Base-by-base conservation (phyloP, 768 basidiomycete genomes). In the Leccinum arenicola region DNA sequence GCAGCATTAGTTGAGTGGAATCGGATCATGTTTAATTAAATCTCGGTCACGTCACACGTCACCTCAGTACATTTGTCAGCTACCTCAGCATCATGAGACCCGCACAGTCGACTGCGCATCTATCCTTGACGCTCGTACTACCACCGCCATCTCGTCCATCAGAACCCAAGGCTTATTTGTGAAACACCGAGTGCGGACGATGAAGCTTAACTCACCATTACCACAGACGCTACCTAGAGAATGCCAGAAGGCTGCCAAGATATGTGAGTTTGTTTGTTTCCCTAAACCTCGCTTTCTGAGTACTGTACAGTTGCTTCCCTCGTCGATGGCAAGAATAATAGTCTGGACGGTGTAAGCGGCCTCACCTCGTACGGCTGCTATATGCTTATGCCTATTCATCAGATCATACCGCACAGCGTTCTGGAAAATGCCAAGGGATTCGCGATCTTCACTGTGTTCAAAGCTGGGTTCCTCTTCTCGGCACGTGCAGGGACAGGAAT, bases 361-460 rank as follows among this genome's bases (percentile, higher is more conserved):
- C 29, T 43, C 29, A 51, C 12, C 17, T 50, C 50, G 29, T 29
- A 49, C 21, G 1, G 25, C 58, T 38, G 12, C 33, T n/a, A 2
- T 17, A 25, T 36, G n/a, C 36, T 17, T 50, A 53, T 48, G 11
- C 17, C 54, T 27, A 21, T 54, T 43, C 23, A 19, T 50, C 56
- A 85, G 83, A 77, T 86, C 60, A 79, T 87, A 58, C 85, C 85
- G 33, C 76, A 79, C 23, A 71, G 66, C 40, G 78, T 88, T 9
- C 75, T 88, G 21, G 78, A 84, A 63, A 74, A 79, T 58, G 86
- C 86, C 15, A 79, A 74, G 31, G 86, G 95, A 5, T 96, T 96
- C 68, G 93, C 92, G n/a, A 92, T 94, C 50, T 93, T 94, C 71
- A 92, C 89, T 5, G 83, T 95, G 54, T 82, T 93, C 75, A 95